Base-by-base conservation (phyloP, 805 yeast species). In the Sungouiella thailandica region DNA sequence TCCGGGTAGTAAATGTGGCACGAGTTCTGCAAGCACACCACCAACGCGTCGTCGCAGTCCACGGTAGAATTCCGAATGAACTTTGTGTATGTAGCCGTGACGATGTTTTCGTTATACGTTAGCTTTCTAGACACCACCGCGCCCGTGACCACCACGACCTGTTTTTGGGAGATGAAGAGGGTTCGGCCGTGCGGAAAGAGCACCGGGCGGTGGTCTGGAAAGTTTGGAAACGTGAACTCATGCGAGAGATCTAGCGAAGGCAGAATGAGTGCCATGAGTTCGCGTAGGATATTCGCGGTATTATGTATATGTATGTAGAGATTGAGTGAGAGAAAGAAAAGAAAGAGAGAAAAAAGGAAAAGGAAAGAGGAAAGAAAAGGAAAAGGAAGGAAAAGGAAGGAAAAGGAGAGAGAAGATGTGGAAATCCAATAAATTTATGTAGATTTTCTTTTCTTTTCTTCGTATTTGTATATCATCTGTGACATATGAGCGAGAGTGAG, bases 1-100 rank as follows among this genome's bases (percentile, higher is more conserved):
- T 73, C 72, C 4, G 59, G 57, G 36, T 73, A 72, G 51, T 81
- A 85, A 1, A 85, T 68, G 38, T 80, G 66, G 0, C 83, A 83
- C 5, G 75, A 65, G 35, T 78, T 82, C 25, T 57, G 55, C 31
- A 83, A 57, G 19, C 86, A 70, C 1, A 87, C 78, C 2, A 76
- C 83, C 28, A 86, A 60, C 8, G 76, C 73, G 22, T 50, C 56
- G 9, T 23, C 34, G 4, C 33, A 34, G 22, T 53, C 30, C 9
- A 16, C 31, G n/a, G n/a, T n/a, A n/a, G n/a, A n/a, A n/a, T n/a
- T n/a, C 1, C 35, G 27, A 14, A 31, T 58, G 51, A 85, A 82
- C 3, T 55, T 52, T 0, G 84, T 75, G 41, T 80, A 80, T 11
- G 80, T 72, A 10, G 93, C 86, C 32, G 69, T 61, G 5, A 80